Base-by-base conservation (phyloP, 345 rosid genomes). In the Corchorus olitorius region DNA sequence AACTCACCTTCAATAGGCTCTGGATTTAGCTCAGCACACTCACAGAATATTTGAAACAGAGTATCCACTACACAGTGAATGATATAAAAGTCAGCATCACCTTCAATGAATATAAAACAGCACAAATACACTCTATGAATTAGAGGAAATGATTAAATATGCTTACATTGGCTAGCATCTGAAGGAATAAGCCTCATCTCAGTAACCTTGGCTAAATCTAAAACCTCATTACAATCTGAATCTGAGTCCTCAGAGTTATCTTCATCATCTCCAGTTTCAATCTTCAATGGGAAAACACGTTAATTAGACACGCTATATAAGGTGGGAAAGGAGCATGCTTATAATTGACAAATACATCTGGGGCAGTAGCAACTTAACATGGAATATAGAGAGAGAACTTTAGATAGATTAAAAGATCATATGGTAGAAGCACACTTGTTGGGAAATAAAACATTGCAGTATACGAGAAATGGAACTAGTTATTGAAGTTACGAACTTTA, bases 101-200 rank as follows among this genome's bases (percentile, higher is more conserved):
- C 72, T 63, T 22, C 9, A 63, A 15, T 37, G 59, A 39, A 39
- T 17, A 55, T 33, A 56, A 49, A 76, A 52, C 35, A 78, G 39
- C 59, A 62, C n/a, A 46, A 60, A 64, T 49, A 45, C 41, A 69
- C 56, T 45, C 2, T 16, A 33, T 52, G 43, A n/a, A 77, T 33
- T 20, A 50, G 16, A 53, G 63, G 60, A 67, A 73, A 33, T 61
- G 37, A 27, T 61, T 56, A 19, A 62, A 71, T 45, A 73, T 65
- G 75, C 80, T 59, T 86, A 97, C 99, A 86, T 62, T 89, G 93
- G 83, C 49, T 79, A 20, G 94, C 86, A 79, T 92, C 97, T 15
- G 99, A 97, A 75, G 97, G 99, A 77, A 97, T 77, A 81, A 94
- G 89, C 84, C 98, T 91, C 96, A 97, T 94, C 90, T 94, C 98